Evolutionary conservation across 2,329 filamentous ascomycete genomes (phyloP), one percentile per base, ranked within the genome.

Genomic region (Dactylellina haptotyla): DNA sequence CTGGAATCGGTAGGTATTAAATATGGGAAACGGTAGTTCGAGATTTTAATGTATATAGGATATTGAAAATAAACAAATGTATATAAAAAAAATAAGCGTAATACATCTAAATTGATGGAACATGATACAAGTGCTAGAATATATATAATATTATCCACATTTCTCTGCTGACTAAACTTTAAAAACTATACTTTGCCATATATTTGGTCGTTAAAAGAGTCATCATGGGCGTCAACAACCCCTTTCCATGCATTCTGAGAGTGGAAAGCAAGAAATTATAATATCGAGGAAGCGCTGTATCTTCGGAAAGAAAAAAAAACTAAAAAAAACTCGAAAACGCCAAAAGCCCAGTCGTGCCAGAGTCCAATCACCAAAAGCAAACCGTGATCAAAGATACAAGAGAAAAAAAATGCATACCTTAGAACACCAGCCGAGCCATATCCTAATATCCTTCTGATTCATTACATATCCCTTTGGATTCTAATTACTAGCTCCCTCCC

Each of bases 351-450:
- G 16, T 5, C 46, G 46, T 30, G 46, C 25, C 14, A 39, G 48
- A 53, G 20, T 53, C 26, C 26, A 34, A 32, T 53, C 48, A 16
- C 48, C 28, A 54, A 39, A 54, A n/a, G 30, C 23, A 39, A 4
- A 26, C 3, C n/a, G 4, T 25, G 16, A 30, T 16, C 26, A 20
- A 10, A n/a, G n/a, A 9, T 3, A 26, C 2, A 16, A 34, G 26
- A 51, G 10, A 34, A 51, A 32, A 34, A 32, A 25, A 25, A 54
- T 23, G 20, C 46, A 34, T 39, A 39, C 30, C 32, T 54, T 18
- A 23, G 39, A 54, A 34, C 50, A 54, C 30, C 30, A 39, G 30
- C 18, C 18, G 48, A 46, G 25, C 9, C 16, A 57, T 1, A 39
- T 34, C 28, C 34, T 18, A 45, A 23, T 6, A 50, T n/a, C n/a